Conservation (phyloP, 192 early-diverging fungal species). For the Coemansia sp. region DNA sequence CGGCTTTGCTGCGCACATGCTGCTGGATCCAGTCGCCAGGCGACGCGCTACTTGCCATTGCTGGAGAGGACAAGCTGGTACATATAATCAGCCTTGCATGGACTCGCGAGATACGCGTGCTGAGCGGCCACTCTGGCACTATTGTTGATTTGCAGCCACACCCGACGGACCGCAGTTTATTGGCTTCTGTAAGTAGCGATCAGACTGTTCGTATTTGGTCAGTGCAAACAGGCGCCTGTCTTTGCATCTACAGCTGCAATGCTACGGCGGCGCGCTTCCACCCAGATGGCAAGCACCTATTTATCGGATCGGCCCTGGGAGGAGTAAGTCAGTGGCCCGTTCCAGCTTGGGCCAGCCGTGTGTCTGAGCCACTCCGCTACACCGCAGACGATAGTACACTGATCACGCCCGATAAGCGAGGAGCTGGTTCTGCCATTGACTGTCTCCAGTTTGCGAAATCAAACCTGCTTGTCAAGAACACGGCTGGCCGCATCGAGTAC, state of each 20-base stretch:
- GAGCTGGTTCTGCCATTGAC: slow-evolving; percentile 55
- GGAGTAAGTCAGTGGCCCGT: slow-evolving; percentile 58
- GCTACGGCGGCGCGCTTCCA: slow-evolving; percentile 66
- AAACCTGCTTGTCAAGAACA: slow-evolving; percentile 68
- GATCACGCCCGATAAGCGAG: slow-evolving; percentile 23
- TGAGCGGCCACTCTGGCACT: slow-evolving; percentile 59
- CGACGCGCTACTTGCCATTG: slow-evolving; percentile 71
- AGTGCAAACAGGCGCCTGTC: slow-evolving; percentile 59
- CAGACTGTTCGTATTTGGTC: slow-evolving; percentile 80
- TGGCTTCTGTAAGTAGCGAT: slow-evolving; percentile 73
- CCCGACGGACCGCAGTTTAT: slow-evolving; percentile 61
- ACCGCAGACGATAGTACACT: slow-evolving; percentile 23
- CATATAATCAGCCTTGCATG: slow-evolving; percentile 74
- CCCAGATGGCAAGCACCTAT: slow-evolving; percentile 60
- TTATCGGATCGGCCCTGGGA: slow-evolving; percentile 56
- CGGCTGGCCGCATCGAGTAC: slow-evolving; percentile 73
- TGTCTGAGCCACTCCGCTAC: slow-evolving; percentile 9
- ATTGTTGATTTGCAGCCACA: slow-evolving; percentile 73
- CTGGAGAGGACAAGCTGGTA: slow-evolving; percentile 61
- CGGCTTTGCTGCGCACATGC: slow-evolving; percentile 58
- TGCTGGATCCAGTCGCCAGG: slow-evolving; percentile 71
- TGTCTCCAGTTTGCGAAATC: slow-evolving; percentile 70
- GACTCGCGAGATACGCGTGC: slow-evolving; percentile 61
- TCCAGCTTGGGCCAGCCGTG: slow-evolving; percentile 18
- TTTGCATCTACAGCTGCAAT: slow-evolving; percentile 61